These are phyloP conservation scores for Cryptosporidium sp. DNA, from an alignment of 169 alveolate species.

Conservation along the genomic window DNA sequence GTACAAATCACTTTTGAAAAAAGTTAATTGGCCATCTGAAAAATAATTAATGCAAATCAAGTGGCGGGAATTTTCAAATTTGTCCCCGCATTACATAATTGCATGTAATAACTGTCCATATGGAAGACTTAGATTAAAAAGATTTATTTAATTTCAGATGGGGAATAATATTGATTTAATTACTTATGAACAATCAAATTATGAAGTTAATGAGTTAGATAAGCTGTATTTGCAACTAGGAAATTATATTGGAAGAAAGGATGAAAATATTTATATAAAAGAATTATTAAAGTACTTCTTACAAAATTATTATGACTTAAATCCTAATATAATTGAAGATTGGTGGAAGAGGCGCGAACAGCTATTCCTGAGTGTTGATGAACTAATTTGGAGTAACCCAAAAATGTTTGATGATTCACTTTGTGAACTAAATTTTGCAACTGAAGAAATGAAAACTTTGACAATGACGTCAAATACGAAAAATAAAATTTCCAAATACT, in stretches of 20 bases:
- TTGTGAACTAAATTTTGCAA: neutral
- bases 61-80: neutral
- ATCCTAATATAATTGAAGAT: neutral
- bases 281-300: conserved; percentile 3
- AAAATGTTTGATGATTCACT: conserved; percentile 23
- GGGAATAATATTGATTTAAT: conserved; percentile 15
- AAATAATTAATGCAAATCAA: neutral
- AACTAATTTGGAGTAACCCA: conserved; percentile 27
- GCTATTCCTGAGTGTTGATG: conserved; percentile 30
- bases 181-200: neutral
- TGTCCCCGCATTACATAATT: conserved; percentile 19
- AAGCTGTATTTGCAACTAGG: conserved; percentile 8
- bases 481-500: conserved; percentile 16
- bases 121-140: neutral
- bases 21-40: neutral
- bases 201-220: conserved; percentile 11
- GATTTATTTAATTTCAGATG: neutral
- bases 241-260: conserved; percentile 22
- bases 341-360: conserved; percentile 25
- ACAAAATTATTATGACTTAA: neutral
- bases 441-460: neutral
- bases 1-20: neutral
- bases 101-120: conserved; percentile 24
- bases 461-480: conserved; percentile 32
- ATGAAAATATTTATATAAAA: conserved; percentile 6